Conservation (phyloP, 345 rosid species). For the Eucalyptus tenuipes region DNA sequence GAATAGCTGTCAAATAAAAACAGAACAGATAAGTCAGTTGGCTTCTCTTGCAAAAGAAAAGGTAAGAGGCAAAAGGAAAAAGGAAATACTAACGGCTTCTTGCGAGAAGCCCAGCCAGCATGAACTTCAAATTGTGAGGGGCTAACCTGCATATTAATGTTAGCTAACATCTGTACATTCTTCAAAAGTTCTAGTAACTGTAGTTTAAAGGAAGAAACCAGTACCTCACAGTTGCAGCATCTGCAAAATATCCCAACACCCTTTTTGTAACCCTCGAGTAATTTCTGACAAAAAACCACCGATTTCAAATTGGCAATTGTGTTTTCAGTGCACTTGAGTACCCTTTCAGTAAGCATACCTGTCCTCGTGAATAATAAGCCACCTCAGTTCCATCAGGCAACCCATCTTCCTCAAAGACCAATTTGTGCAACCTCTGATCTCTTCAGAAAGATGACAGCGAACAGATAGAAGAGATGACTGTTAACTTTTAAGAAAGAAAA, state of each 20-base stretch:
- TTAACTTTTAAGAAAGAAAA: background rate
- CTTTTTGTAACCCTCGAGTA: constrained; percentile 79
- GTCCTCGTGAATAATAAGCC: constrained; percentile 83
- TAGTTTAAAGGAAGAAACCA: background rate
- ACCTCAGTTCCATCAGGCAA: constrained; percentile 98
- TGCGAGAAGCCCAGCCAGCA: constrained; percentile 98
- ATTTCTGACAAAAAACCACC: constrained; percentile 47
- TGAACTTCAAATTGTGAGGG: constrained; percentile 95
- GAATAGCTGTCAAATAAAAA: constrained; percentile 53
- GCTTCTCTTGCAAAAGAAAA: background rate
- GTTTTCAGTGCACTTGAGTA: constrained; percentile 7
- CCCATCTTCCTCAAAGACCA: constrained; percentile 76
- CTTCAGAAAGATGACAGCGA: constrained; percentile 18
- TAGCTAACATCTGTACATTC: background rate
- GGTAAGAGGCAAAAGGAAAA: background rate
- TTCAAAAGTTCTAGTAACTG: background rate
- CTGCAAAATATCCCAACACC: constrained; percentile 76
- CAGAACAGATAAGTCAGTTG: background rate
- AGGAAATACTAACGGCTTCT: constrained; percentile 67
- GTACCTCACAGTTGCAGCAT: constrained; percentile 93
- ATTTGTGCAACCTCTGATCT: constrained; percentile 75
- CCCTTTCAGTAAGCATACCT: constrained; percentile 36
- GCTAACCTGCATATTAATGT: constrained; percentile 63
- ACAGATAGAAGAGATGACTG: background rate
- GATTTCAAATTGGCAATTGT: background rate